Base-by-base conservation (phyloP, 148 eudicot species). In the Rhododendron ferrugineum region DNA sequence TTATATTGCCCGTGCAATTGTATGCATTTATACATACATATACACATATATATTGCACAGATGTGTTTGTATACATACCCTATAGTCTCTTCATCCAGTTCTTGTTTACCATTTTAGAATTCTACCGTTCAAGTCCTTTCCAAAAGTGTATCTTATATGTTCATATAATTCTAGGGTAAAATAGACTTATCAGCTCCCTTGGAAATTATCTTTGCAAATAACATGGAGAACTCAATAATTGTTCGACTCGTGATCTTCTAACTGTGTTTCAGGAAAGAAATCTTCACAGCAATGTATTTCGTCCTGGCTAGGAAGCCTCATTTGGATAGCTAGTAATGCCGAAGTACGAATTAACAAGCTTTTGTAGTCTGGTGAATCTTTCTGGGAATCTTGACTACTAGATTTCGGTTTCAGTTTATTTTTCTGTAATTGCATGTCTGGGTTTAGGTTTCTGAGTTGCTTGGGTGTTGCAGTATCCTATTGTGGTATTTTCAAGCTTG, bases 221-320 rank as follows among this genome's bases (percentile, higher is more conserved):
- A 16, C 78, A 2, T 37, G 78, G 26, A 20, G 78, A 36, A 36
- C 37, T 74, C 46, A 7, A 6, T 37, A 74, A 34, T 20, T 74
- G 26, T 36, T 20, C 42, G 44, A 37, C 46, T 37, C 5, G 5
- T 74, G 78, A 74, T 20, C 22, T 28, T 58, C 1, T 86, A 3
- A n/a, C 44, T 37, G 42, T 72, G 11, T 88, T 89, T 32, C 93
- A 95, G 98, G 97, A 94, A 90, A 88, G 98, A 93, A 89, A 93
- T 95, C 72, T 95, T 95, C 92, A 95, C 98, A 1, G 92, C 98
- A 7, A 90, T 94, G 95, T 95, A 95, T 74, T 95, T 95, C 88
- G 93, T 95, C 91, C 70, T 95, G 88, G 97, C 87, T 44, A 92
- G 94, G 81, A 95, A 95, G 92, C 98, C 98, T 16, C 83, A 78